Conservation (phyloP, 2,329 filamentous ascomycete species). For the Pseudogymnoascus sp. region DNA sequence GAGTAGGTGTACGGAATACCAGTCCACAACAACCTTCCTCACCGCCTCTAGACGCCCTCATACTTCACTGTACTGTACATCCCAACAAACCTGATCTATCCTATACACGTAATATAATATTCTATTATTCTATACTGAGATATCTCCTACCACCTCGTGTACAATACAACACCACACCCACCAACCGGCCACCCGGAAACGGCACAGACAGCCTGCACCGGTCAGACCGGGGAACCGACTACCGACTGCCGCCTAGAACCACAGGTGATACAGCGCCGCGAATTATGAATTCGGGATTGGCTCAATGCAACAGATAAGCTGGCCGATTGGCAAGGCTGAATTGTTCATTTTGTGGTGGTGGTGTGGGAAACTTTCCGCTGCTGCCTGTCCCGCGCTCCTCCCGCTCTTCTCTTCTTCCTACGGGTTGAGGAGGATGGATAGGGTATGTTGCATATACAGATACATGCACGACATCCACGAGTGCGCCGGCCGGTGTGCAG, state of each 20-base stretch:
- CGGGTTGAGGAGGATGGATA: background rate
- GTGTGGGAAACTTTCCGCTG: background rate
- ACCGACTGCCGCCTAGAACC: background rate
- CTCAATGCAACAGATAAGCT: background rate
- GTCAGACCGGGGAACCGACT: background rate
- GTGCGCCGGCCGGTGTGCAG: background rate
- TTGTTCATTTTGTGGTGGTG: background rate
- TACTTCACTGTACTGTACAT: background rate
- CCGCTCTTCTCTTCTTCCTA: background rate
- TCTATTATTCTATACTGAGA: background rate
- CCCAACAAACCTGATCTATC: background rate
- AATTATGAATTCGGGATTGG: background rate
- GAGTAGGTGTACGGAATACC: background rate
- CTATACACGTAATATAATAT: background rate
- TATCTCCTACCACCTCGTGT: background rate
- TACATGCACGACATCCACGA: background rate
- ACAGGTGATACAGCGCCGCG: background rate
- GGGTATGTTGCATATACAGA: background rate
- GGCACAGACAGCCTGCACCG: background rate
- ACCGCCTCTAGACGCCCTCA: background rate
- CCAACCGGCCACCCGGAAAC: background rate
- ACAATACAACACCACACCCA: background rate
- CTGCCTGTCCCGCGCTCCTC: background rate
- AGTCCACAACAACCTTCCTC: background rate
- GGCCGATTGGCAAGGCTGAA: conserved; percentile 1